Conservation (phyloP, 2,329 filamentous ascomycete genomes). For the Botryotinia globosa region DNA sequence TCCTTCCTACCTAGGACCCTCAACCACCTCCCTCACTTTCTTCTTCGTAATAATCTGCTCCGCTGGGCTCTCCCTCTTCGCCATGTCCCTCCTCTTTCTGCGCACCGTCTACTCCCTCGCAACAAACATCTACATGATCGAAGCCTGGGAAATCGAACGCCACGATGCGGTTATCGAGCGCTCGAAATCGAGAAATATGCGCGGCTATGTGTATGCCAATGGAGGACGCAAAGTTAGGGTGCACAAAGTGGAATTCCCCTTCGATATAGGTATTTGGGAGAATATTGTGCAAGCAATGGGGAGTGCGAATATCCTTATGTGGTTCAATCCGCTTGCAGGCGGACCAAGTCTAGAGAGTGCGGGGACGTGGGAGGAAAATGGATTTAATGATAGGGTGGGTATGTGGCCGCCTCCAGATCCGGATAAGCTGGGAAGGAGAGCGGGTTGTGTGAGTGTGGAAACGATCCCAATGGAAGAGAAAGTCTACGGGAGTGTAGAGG, state of each 20-base stretch:
- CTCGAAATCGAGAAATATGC: slow-evolving; percentile 58
- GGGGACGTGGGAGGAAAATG: slow-evolving; percentile 67
- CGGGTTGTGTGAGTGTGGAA: slow-evolving; percentile 3
- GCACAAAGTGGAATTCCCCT: slow-evolving; percentile 72
- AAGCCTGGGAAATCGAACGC: slow-evolving; percentile 70
- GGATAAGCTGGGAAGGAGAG: slow-evolving; percentile 49
- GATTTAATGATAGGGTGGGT: slow-evolving; percentile 62
- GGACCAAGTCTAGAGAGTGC: slow-evolving; percentile 44
- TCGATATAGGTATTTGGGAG: slow-evolving; percentile 71
- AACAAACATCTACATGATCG: slow-evolving; percentile 76
- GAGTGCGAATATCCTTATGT: slow-evolving; percentile 59
- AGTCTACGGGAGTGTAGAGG: slow-evolving; percentile 37
- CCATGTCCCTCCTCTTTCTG: slow-evolving; percentile 62
- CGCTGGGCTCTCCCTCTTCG: slow-evolving; percentile 58
- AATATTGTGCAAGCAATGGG: slow-evolving; percentile 79
- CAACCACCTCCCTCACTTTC: slow-evolving; percentile 54
- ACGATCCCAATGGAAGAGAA: slow-evolving; percentile 19
- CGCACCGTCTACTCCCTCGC: slow-evolving; percentile 59
- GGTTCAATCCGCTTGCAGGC: slow-evolving; percentile 66
- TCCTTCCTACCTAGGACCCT: slow-evolving; percentile 72
- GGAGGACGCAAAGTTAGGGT: slow-evolving; percentile 54
- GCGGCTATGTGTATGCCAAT: slow-evolving; percentile 41
- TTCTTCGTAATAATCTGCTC: slow-evolving; percentile 59
- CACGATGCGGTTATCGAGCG: slow-evolving; percentile 74
- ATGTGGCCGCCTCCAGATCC: slow-evolving; percentile 65